Evolutionary conservation across 176 grass and related monocot genomes (phyloP), one percentile per base, ranked within the genome.

Genomic region (Hyparrhenia diplandra): DNA sequence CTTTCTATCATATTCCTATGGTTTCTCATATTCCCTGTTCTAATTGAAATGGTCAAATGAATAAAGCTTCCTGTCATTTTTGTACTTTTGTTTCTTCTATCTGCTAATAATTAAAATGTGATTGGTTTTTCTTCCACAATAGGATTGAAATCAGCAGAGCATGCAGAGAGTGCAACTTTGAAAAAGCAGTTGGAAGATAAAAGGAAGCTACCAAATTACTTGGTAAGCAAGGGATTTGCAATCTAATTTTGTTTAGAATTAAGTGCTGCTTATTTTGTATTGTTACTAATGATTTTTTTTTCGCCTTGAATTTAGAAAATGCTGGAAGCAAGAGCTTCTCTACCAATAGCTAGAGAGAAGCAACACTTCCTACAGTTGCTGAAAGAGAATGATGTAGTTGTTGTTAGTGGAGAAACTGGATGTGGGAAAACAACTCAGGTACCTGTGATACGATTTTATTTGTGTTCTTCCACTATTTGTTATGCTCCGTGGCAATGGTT

Each of bases 351-450:
- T 84, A 84, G 84, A 80, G 57, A 92, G 75, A 94, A 91, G 83
- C 84, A 79, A 28, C 84, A 91, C 83, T 78, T 98, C 78, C 78
- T 98, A 64, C 85, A 89, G 30, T 85, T 94, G 59, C 78, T 98
- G 64, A 77, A 86, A 85, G 92, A 92, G 74, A 90, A 92, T 76
- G 88, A 98, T 81, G 88, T 98, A 73, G 90, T 94, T 72, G 90
- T 98, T 90, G 92, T 98, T 85, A 87, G 90, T 61, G 95, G 95
- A 23, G 95, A 98, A 94, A 98, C 95, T 67, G 95, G 95, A 67
- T 98, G 95, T 67, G 95, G 95, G 64, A 98, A 98, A 92, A 98
- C 95, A 85, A 98, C 95, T 76, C 95, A 98, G 95, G 95, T 92
- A 89, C 36, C 34, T 67, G 4, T 47, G 49, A 73, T 58, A 54